Evolutionary conservation across 1,284 basidiomycete genomes (phyloP).

Genomic region (Mycena sp.): DNA sequence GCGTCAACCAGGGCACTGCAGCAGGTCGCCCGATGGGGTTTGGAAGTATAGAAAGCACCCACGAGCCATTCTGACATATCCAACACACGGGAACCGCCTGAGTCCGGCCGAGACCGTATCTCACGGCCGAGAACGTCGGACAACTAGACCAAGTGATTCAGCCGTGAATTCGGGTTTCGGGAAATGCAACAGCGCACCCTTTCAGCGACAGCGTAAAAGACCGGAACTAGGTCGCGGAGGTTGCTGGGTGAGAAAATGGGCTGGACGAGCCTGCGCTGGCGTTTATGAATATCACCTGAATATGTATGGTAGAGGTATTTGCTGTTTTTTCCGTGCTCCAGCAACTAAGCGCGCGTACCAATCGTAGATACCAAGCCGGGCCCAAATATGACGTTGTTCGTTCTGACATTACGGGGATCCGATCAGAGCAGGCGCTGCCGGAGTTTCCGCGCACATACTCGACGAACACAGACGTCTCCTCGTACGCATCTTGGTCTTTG

Average conservation of each 20-base stretch:
- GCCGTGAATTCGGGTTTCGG: not conserved
- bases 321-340: not conserved
- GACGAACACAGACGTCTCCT: conserved; percentile 34
- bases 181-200: conserved; percentile 40
- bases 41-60: no score
- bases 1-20: not conserved
- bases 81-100: conserved; percentile 39
- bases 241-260: conserved; percentile 59
- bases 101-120: conserved; percentile 12
- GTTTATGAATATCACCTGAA: conserved; percentile 58
- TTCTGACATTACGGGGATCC: conserved; percentile 6
- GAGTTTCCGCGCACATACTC: conserved; percentile 37
- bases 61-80: conserved; percentile 60
- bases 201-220: conserved; percentile 57
- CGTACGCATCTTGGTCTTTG: conserved; percentile 32
- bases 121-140: conserved; percentile 42
- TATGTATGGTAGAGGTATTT: not conserved
- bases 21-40: no score
- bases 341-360: conserved; percentile 31
- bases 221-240: conserved; percentile 54
- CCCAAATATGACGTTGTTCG: conserved; percentile 47
- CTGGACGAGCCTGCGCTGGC: conserved; percentile 58
- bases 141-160: conserved; percentile 32
- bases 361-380: conserved; percentile 46
- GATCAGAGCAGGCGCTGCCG: not conserved